Evolutionary conservation across 2,329 filamentous ascomycete species (phyloP), one percentile per base, ranked within the genome.

Genomic region (Diplodia corticola): DNA sequence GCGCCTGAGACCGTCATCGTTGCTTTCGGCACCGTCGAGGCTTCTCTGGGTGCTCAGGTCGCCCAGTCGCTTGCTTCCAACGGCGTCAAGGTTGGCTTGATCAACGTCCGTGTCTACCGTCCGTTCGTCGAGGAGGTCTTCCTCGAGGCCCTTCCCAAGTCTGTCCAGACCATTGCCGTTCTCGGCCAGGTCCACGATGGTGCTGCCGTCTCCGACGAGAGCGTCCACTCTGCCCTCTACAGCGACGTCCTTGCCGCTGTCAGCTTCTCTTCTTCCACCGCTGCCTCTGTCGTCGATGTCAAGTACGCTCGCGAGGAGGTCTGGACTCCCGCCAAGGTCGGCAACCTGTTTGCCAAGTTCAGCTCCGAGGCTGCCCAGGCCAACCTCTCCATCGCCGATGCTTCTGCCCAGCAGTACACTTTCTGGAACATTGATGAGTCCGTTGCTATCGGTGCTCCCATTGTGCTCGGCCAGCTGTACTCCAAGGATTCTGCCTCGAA

Each of bases 51-150:
- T 66, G 89, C 90, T 70, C 92, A 97, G 80, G 87, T 97, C 63
- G 88, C 92, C 12, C 83, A 84, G 50, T 88, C 89, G 48, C 83
- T 98, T 54, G 86, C 91, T 33, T 85, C 86, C 69, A 85, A 89
- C 69, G 93, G 90, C 70, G 85, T 86, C 75, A 92, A 89, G 80
- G 86, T 97, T 68, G 95, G 95, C 72, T 90, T 94, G 46, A 84
- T 99, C 78, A 94, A 92, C 73, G 94, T 98, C 54, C 91, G 95
- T 69, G 85, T 99, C 65, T 99, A 98, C 83, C 88, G 94, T 50
- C 95, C 95, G 17, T 98, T 99, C 74, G 88, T 95, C 35, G 95
- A 99, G 80, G 93, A 97, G 76, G 91, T 92, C 61, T 98, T 99
- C 84, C 82, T 98, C 69, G 88, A 90, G 70, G 86, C 87, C 12